A percentile compares a stretch with the other conserved stretches of the same genome.
phyloP scores from a whole-genome alignment of 1,284 basidiomycete genomes.

The Fomitiporia mediterranea region DNA sequence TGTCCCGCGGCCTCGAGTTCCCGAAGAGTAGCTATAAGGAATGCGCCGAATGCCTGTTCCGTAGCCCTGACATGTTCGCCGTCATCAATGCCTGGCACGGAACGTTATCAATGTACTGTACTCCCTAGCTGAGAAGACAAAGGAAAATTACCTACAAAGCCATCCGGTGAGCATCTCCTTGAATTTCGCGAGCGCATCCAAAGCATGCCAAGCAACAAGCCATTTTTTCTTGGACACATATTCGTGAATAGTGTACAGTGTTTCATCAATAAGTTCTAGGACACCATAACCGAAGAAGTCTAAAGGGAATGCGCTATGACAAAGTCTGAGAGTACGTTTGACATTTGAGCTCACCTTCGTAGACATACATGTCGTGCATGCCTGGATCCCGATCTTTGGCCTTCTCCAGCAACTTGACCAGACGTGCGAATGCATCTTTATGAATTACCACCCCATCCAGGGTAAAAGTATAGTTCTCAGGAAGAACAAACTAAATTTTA shows the following conservation, averaged over 20 bases:
- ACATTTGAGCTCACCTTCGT: conserved; percentile 31
- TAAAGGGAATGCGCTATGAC: neutral
- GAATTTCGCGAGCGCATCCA: conserved; percentile 35
- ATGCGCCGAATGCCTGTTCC: conserved; percentile 35
- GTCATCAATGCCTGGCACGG: conserved; percentile 37
- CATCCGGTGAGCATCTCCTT: conserved; percentile 30
- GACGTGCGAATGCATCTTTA: conserved; percentile 27
- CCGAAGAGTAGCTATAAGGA: conserved; percentile 34
- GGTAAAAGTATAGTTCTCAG: conserved; percentile 31
- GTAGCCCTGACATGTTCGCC: conserved; percentile 33
- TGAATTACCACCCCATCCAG: conserved; percentile 31
- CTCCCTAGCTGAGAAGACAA: neutral
- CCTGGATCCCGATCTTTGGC: conserved; percentile 36
- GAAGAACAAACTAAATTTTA: conserved; percentile 4
- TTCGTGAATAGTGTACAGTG: conserved; percentile 29
- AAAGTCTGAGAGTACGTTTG: neutral
- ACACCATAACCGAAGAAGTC: conserved; percentile 32
- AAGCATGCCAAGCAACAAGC: conserved; percentile 31
- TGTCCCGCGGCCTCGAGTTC: conserved; percentile 32
- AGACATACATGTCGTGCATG: conserved; percentile 36
- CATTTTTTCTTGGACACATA: conserved; percentile 34
- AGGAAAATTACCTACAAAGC: conserved; percentile 29
- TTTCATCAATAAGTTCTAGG: conserved; percentile 34
- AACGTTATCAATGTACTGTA: too few relatives aligned
- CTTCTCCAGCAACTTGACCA: conserved; percentile 30